These are phyloP conservation scores for Talaromyces stipitatus DNA, from an alignment of 495 filamentous ascomycete species.

Conservation along the genomic window DNA sequence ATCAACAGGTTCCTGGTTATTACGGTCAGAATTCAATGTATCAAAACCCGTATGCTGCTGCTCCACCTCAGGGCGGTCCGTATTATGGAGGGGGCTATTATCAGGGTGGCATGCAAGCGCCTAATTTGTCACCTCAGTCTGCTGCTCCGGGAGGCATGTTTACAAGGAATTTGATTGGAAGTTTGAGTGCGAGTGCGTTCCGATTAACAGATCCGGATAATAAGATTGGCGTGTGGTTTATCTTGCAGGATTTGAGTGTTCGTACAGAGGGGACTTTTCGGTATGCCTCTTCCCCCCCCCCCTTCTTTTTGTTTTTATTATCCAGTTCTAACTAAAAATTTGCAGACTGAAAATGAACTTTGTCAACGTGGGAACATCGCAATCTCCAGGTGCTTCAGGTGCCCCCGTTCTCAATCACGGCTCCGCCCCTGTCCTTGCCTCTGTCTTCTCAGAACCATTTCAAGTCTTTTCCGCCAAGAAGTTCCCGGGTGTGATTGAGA, in stretches of 20 bases:
- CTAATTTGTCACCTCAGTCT: slow-evolving; percentile 34
- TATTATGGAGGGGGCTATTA: not conserved
- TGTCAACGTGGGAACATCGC: slow-evolving; percentile 64
- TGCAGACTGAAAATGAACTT: slow-evolving; percentile 67
- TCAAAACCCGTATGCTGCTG: slow-evolving; percentile 34
- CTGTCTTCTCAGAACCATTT: slow-evolving; percentile 82
- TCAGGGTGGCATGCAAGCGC: slow-evolving; percentile 12
- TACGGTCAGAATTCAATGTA: slow-evolving; percentile 29
- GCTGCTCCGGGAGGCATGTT: slow-evolving; percentile 76
- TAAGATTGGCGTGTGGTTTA: slow-evolving; percentile 92
- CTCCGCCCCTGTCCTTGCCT: slow-evolving; percentile 77
- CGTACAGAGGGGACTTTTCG: slow-evolving; percentile 86
- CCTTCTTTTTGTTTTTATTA: not conserved
- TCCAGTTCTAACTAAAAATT: not conserved
- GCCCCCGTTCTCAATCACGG: slow-evolving; percentile 61
- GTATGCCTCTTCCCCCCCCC: slow-evolving; percentile 39
- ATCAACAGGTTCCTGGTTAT: slow-evolving; percentile 31
- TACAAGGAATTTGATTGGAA: slow-evolving; percentile 92
- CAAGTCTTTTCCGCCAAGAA: slow-evolving; percentile 96
- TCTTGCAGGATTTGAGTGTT: slow-evolving; percentile 91
- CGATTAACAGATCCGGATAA: slow-evolving; percentile 73
- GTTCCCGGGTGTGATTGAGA: slow-evolving; percentile 95
- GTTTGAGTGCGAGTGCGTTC: slow-evolving; percentile 83
- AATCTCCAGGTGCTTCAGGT: slow-evolving; percentile 25
- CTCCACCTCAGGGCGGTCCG: slow-evolving; percentile 9